These are phyloP conservation scores for Ciborinia camelliae DNA, from an alignment of 2,329 filamentous ascomycete genomes.

Conservation along the genomic window DNA sequence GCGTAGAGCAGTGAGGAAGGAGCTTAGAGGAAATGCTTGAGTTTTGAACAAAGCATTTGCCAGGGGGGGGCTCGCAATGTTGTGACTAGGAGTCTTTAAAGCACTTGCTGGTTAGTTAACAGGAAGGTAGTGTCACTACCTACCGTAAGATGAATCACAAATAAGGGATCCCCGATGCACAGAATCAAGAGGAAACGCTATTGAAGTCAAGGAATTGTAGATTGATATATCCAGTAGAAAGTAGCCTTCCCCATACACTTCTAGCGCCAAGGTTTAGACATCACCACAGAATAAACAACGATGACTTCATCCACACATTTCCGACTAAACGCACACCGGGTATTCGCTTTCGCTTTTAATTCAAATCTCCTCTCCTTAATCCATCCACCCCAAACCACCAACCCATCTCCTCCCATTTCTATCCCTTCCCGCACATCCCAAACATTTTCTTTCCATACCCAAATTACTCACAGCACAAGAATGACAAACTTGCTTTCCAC, in stretches of 20 bases:
- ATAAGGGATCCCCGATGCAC: neutral
- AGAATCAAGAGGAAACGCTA: neutral
- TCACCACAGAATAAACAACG: neutral
- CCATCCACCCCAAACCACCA: conserved; percentile 28
- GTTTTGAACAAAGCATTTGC: neutral
- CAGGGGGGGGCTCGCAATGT: no score
- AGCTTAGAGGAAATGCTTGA: neutral
- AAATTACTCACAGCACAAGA: conserved; percentile 58
- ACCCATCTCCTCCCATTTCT: conserved; percentile 24
- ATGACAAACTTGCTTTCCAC: conserved; percentile 55
- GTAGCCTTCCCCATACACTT: neutral
- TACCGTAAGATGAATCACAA: neutral
- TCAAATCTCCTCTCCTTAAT: neutral
- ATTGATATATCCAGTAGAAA: neutral
- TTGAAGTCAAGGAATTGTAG: neutral
- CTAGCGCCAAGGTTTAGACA: conserved; percentile 6
- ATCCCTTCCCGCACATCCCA: conserved; percentile 46
- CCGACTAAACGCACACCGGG: neutral
- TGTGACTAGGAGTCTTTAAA: neutral
- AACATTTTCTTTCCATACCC: conserved; percentile 51
- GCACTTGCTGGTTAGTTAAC: neutral
- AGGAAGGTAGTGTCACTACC: no score
- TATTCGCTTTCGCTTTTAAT: conserved; percentile 11
- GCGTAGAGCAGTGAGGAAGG: neutral
- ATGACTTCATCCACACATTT: neutral